phyloP scores from a whole-genome alignment of 1,139 yeast species.

The Protomyces inouyei region DNA sequence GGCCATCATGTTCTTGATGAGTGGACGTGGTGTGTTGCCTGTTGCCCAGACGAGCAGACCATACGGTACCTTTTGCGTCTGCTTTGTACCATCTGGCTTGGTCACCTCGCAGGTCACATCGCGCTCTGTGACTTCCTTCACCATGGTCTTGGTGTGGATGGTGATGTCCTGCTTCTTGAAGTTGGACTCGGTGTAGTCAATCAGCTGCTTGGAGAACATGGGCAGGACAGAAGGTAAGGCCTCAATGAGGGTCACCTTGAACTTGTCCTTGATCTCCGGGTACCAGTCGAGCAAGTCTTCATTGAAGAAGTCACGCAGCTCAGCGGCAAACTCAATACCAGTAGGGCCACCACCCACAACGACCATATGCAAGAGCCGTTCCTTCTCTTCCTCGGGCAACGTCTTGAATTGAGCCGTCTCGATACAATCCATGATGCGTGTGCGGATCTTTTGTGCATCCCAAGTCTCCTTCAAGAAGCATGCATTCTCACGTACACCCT shows the following conservation, averaged over 20 bases:
- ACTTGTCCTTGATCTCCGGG: constrained; percentile 76
- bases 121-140: constrained; percentile 71
- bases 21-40: constrained; percentile 85
- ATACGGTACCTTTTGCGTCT: constrained; percentile 66
- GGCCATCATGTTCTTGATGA: constrained; percentile 61
- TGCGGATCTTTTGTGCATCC: constrained; percentile 56
- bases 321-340: constrained; percentile 69
- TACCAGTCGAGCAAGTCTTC: constrained; percentile 86
- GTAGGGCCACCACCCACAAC: constrained; percentile 71
- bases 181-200: constrained; percentile 77
- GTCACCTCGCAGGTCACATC: constrained; percentile 67
- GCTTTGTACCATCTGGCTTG: constrained; percentile 57
- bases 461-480: constrained; percentile 59
- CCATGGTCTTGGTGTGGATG: constrained; percentile 77
- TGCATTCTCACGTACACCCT: constrained; percentile 54
- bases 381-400: constrained; percentile 55
- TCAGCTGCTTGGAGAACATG: constrained; percentile 77
- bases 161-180: constrained; percentile 74
- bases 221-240: constrained; percentile 87
- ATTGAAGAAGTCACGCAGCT: constrained; percentile 86
- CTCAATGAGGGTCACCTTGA: constrained; percentile 79
- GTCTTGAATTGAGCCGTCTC: constrained; percentile 61
- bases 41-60: constrained; percentile 97
- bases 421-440: constrained; percentile 50
- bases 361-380: constrained; percentile 54